Conservation (phyloP, 768 basidiomycete species). For the Leucosporidium yakuticum region DNA sequence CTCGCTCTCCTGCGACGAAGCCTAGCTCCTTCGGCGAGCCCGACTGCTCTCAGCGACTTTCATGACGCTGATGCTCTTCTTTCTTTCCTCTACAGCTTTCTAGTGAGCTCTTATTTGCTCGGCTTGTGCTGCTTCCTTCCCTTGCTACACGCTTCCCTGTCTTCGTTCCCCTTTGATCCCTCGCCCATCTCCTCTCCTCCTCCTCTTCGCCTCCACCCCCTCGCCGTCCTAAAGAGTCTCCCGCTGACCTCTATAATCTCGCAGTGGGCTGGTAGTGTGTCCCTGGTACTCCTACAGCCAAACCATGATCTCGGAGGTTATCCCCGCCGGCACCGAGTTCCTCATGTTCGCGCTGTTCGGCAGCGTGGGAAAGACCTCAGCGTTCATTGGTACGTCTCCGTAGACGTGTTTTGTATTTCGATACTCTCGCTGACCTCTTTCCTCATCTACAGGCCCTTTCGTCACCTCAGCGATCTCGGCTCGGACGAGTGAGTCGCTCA, state of each 20-base stretch:
- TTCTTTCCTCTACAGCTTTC: no score
- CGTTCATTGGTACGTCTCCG: neutral
- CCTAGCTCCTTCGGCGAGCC: no score
- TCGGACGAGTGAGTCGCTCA: neutral
- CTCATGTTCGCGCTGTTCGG: constrained; percentile 42
- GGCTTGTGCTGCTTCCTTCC: no score
- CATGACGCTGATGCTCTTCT: no score
- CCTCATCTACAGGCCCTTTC: neutral
- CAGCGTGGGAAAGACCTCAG: constrained; percentile 19
- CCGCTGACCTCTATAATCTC: neutral
- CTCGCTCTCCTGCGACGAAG: no score
- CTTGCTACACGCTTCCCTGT: no score
- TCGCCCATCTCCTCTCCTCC: no score
- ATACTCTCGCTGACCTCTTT: no score
- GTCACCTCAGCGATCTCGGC: constrained; percentile 31
- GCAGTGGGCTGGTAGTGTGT: constrained; percentile 38
- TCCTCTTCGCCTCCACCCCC: neutral
- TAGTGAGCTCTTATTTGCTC: neutral
- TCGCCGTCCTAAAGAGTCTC: neutral
- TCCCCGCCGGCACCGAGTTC: constrained; percentile 41
- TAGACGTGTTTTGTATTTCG: no score
- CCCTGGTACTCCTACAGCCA: constrained; percentile 37
- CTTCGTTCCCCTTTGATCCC: no score
- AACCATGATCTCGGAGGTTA: constrained; percentile 42
- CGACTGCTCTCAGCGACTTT: no score